Evolutionary conservation across 108 stramenopile genomes (phyloP).

Genomic region (Skeletonema menzelii): DNA sequence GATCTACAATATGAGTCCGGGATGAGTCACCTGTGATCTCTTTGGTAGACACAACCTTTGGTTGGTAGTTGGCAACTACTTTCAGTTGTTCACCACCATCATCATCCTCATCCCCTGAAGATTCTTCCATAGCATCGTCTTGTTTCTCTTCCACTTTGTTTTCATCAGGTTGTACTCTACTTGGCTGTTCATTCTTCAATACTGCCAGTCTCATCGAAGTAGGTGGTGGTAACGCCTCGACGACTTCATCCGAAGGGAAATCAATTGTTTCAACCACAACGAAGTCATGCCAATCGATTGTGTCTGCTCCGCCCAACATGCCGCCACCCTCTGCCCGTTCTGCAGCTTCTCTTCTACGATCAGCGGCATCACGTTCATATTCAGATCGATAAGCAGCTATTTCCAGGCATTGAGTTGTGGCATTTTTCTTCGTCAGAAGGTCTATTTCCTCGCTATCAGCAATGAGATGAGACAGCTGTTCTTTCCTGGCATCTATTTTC

Average conservation of each 20-base stretch:
- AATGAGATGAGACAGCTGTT: conserved; percentile 23
- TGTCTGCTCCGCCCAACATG: conserved; percentile 50
- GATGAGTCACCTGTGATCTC: conserved; percentile 48
- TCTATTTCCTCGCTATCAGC: neutral
- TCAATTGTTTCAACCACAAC: conserved; percentile 98
- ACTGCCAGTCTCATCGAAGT: conserved; percentile 57
- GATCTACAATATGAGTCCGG: conserved; percentile 85
- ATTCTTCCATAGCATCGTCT: conserved; percentile 46
- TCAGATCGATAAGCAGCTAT: conserved; percentile 77
- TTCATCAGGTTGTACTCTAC: conserved; percentile 18
- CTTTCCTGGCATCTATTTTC: conserved; percentile 31
- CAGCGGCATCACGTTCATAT: conserved; percentile 82
- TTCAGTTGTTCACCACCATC: conserved; percentile 82
- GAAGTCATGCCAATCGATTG: conserved; percentile 98
- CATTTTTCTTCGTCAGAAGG: neutral
- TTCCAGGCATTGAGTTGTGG: conserved; percentile 44
- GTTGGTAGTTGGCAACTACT: conserved; percentile 89
- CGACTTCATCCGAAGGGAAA: conserved; percentile 87
- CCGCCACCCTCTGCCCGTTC: conserved; percentile 63
- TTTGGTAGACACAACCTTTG: conserved; percentile 85
- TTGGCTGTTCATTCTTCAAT: conserved; percentile 24
- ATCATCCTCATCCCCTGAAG: conserved; percentile 69
- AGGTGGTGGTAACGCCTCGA: conserved; percentile 73
- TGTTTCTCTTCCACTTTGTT: conserved; percentile 33
- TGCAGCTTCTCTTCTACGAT: conserved; percentile 56